phyloP scores from a whole-genome alignment of 75 land plant species.

The Chamaecyparis obtusa region DNA sequence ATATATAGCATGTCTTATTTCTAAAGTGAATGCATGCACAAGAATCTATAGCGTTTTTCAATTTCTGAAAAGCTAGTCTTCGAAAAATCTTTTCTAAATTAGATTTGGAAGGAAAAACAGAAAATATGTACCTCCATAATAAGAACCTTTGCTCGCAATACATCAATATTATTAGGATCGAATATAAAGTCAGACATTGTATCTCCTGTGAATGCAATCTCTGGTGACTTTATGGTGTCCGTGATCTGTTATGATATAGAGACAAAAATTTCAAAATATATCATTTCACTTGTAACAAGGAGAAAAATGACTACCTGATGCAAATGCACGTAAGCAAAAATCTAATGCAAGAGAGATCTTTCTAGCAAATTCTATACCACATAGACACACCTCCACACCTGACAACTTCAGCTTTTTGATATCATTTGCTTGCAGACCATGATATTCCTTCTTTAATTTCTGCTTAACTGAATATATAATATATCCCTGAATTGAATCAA shows the following conservation, averaged over 20 bases:
- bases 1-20: neutral
- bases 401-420: slow-evolving; percentile 77
- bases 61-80: neutral
- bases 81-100: neutral
- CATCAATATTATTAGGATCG: slow-evolving; percentile 59
- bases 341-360: slow-evolving; percentile 9
- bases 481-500: slow-evolving; percentile 67
- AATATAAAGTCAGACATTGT: slow-evolving; percentile 63
- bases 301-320: neutral
- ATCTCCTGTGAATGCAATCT: slow-evolving; percentile 93
- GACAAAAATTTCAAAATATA: neutral
- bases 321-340: neutral
- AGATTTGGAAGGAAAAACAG: neutral
- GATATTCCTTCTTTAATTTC: slow-evolving; percentile 87
- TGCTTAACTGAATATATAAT: slow-evolving; percentile 84
- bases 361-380: neutral
- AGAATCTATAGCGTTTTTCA: neutral
- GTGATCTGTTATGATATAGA: slow-evolving; percentile 54
- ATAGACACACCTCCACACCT: slow-evolving; percentile 82
- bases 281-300: neutral
- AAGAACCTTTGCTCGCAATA: slow-evolving; percentile 69
- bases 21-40: neutral
- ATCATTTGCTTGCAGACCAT: slow-evolving; percentile 75
- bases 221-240: slow-evolving; percentile 70
- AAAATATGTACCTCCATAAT: slow-evolving; percentile 74